These are phyloP conservation scores for Kazachstania sp. DNA, from an alignment of 1,139 yeast genomes.

Conservation along the genomic window DNA sequence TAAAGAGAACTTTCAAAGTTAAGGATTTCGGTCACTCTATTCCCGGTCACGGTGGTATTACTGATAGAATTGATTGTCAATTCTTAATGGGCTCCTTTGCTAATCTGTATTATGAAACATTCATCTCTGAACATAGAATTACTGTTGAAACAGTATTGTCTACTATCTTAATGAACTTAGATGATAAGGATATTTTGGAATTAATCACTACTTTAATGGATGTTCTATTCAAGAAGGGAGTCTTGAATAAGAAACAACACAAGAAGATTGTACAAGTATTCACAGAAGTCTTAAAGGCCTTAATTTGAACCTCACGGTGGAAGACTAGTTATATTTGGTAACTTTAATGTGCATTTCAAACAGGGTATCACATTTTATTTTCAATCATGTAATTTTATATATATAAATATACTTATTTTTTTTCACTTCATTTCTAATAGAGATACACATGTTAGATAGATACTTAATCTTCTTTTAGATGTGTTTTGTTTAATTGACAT, in stretches of 20 bases:
- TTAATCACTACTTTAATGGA: conserved; percentile 54
- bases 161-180: conserved; percentile 62
- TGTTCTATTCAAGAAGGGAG: conserved; percentile 52
- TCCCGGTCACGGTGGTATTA: conserved; percentile 98
- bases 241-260: conserved; percentile 35
- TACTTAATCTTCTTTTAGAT: too few species aligned
- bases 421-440: neutral
- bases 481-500: too few species aligned
- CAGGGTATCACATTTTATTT: neutral
- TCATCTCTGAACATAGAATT: conserved; percentile 65
- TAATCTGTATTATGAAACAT: conserved; percentile 86
- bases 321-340: neutral
- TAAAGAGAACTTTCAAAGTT: conserved; percentile 93
- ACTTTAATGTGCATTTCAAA: neutral
- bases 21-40: conserved; percentile 89
- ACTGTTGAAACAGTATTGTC: conserved; percentile 70
- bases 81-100: conserved; percentile 95
- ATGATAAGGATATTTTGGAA: conserved; percentile 55
- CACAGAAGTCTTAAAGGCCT: conserved; percentile 9
- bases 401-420: neutral
- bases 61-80: conserved; percentile 97
- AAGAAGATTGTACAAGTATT: conserved; percentile 21
- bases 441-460: neutral
- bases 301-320: neutral
- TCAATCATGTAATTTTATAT: neutral